Conservation (phyloP, 1,284 basidiomycete genomes). For the Rhodotorula sp. region DNA sequence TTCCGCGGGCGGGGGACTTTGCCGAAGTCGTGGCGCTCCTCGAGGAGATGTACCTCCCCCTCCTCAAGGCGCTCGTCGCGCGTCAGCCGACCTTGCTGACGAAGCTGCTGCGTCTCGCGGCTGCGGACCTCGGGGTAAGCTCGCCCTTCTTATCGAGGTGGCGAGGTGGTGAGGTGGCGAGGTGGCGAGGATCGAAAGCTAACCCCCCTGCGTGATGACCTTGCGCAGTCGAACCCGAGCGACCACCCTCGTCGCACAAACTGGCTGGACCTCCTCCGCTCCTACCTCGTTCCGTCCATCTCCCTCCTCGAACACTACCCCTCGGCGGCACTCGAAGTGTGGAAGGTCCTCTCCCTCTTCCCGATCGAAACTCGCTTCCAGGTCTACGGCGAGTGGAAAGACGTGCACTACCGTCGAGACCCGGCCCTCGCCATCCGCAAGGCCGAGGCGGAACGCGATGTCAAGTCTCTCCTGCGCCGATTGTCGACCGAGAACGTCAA, state of each 20-base stretch:
- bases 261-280: slow-evolving; percentile 79
- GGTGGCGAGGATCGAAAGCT: neutral
- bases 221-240: slow-evolving; percentile 8
- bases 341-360: slow-evolving; percentile 77
- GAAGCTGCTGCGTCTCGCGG: slow-evolving; percentile 23
- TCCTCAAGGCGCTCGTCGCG: slow-evolving; percentile 20
- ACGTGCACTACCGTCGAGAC: slow-evolving; percentile 56
- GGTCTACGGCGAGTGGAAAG: slow-evolving; percentile 95
- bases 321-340: slow-evolving; percentile 80
- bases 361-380: slow-evolving; percentile 78
- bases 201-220: neutral
- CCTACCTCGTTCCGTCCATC: slow-evolving; percentile 81
- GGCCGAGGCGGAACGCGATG: slow-evolving; percentile 58
- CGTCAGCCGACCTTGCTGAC: slow-evolving; percentile 24
- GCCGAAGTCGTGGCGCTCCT: slow-evolving; percentile 60
- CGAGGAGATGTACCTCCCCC: slow-evolving; percentile 54
- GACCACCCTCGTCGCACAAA: slow-evolving; percentile 15
- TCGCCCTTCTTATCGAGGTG: slow-evolving; percentile 58
- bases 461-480: slow-evolving; percentile 74
- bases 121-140: slow-evolving; percentile 20
- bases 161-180: slow-evolving; percentile 50
- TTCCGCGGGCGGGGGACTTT: slow-evolving; percentile 64
- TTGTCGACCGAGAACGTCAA: slow-evolving; percentile 74
- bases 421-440: slow-evolving; percentile 51
- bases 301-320: slow-evolving; percentile 81